These are phyloP conservation scores for Exserohilum turcica DNA, from an alignment of 2,329 filamentous ascomycete genomes.

Conservation along the genomic window DNA sequence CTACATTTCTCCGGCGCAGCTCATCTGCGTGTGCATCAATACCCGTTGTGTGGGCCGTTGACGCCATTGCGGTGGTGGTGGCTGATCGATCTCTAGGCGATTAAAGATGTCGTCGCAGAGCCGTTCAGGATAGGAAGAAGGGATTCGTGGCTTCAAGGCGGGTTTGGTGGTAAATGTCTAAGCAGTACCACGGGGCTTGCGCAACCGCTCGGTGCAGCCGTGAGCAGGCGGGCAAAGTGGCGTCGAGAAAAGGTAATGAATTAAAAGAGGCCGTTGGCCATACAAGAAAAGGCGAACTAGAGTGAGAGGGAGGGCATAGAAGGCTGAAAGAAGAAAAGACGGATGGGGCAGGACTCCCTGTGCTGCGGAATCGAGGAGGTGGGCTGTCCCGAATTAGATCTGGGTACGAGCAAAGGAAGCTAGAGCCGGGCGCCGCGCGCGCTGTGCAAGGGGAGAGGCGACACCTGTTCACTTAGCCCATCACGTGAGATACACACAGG, in stretches of 20 bases:
- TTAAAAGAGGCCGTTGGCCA: slow-evolving; percentile 20
- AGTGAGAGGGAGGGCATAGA: slow-evolving; percentile 15
- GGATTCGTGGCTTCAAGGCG: slow-evolving; percentile 22
- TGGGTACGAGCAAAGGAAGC: slow-evolving; percentile 27
- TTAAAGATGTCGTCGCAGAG: slow-evolving; percentile 1
- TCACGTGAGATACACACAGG: slow-evolving; percentile 15
- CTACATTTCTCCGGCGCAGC: slow-evolving; percentile 54
- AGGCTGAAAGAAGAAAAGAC: slow-evolving; percentile 18
- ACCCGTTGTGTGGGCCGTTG: slow-evolving; percentile 46
- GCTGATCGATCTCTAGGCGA: not conserved
- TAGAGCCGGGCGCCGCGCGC: slow-evolving; percentile 17
- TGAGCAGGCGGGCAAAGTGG: not conserved
- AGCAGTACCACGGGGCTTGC: slow-evolving; percentile 19
- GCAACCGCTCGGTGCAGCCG: slow-evolving; percentile 7
- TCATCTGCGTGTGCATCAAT: slow-evolving; percentile 51
- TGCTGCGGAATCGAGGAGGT: slow-evolving; percentile 28
- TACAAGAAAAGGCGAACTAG: slow-evolving; percentile 18
- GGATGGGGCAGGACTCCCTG: slow-evolving; percentile 27
- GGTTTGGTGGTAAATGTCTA: slow-evolving; percentile 19
- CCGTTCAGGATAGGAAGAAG: slow-evolving; percentile 8
- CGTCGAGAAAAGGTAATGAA: slow-evolving; percentile 12
- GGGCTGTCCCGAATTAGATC: slow-evolving; percentile 36
- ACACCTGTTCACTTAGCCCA: slow-evolving; percentile 17
- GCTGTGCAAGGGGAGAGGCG: no score
- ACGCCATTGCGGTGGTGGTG: slow-evolving; percentile 33